Base-by-base conservation (phyloP, 257 asterid species). In the Mitragyna speciosa region DNA sequence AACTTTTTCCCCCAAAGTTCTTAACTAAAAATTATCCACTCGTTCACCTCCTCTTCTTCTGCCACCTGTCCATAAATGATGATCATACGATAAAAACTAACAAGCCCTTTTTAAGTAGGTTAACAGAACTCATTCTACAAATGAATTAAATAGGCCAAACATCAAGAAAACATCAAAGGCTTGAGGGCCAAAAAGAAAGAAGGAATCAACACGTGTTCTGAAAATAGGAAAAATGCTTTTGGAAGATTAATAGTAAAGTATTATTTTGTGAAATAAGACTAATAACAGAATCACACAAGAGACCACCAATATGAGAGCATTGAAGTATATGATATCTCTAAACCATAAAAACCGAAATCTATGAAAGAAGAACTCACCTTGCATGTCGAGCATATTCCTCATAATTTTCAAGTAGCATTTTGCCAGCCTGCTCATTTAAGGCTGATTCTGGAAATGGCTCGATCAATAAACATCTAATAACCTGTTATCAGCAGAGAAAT, bases 371-470 rank as follows among this genome's bases (percentile, higher is more conserved):
- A 59, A 64, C 87, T 85, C 82, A 92, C 98, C 96, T 90, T 12
- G 97, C 99, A 85, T 89, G 94, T 84, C 90, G 89, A 49, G 97
- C 97, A 68, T 95, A 95, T 84, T 95, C 98, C 3, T 92, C 97
- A 36, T 95, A 95, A 83, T 95, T 77, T 79, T 93, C 98, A 39
- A 92, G 97, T 68, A 95, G 93, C 98, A 95, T 87, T 88, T 93
- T 95, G 85, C 97, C 99, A 56, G 98, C 99, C 84, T 92, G 96
- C 87, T 95, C 99, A 66, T 95, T 95, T 78, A 95, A 83, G 26
- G 99, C 98, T 33, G 99, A 95, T 87, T 95, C 98, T 11, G 99
- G 98, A 89, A 95, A 95, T 78, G 99, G 98, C 82, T 95, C 99
- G 61, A 95, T 93, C 82, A 95, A 80, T 85, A 95, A 88, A 87